Conservation (phyloP, 106 monocot species). For the Dioscorea dumetorum region DNA sequence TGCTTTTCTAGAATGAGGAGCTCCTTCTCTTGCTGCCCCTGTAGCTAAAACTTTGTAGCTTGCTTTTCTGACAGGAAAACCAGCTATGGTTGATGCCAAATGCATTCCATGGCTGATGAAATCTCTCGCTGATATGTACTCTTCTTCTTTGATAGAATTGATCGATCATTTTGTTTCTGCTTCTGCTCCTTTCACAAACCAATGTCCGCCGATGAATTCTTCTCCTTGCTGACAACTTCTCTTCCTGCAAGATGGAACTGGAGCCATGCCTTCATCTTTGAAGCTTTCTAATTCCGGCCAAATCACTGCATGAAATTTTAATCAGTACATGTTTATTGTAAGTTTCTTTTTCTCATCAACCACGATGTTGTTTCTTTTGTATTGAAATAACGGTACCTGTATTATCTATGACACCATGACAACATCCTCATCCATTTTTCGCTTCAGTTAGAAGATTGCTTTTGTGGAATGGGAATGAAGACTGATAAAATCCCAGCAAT, state of each 20-base stretch:
- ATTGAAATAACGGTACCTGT: too few relatives aligned
- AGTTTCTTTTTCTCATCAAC: too few relatives aligned
- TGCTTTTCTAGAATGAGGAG: constrained; percentile 37
- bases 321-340: too few relatives aligned
- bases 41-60: constrained; percentile 44
- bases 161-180: constrained; percentile 50
- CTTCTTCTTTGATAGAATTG: constrained; percentile 29
- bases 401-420: too few relatives aligned
- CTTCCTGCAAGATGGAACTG: constrained; percentile 32
- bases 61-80: constrained; percentile 33
- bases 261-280: constrained; percentile 5
- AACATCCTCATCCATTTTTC: too few relatives aligned
- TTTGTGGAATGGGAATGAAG: too few relatives aligned
- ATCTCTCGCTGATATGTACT: constrained; percentile 59
- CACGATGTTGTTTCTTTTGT: too few relatives aligned
- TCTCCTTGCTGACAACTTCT: constrained; percentile 54
- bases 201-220: constrained; percentile 57
- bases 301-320: neutral
- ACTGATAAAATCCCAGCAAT: too few relatives aligned
- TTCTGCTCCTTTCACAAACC: constrained; percentile 64
- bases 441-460: too few relatives aligned
- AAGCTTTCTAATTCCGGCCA: constrained; percentile 9
- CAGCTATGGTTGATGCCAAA: constrained; percentile 61
- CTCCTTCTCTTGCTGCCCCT: constrained; percentile 67
- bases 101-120: constrained; percentile 62